A percentile compares a stretch with the other conserved stretches of the same genome.
phyloP scores from a whole-genome alignment of 208 protist species.

The Trypanosomatidae sp. region DNA sequence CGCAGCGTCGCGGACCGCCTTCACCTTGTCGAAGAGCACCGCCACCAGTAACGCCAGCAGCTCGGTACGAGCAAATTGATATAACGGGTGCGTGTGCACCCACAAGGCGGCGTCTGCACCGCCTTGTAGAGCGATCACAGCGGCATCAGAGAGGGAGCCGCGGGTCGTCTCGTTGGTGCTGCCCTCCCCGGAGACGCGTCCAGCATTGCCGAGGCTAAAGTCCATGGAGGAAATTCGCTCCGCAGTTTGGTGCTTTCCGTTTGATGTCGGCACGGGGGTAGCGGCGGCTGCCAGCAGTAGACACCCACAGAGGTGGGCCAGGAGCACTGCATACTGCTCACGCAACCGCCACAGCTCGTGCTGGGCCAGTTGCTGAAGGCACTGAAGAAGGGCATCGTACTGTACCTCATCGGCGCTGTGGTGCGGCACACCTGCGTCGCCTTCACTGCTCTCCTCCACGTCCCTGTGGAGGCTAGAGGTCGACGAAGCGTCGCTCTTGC shows the following conservation, averaged over 20 bases:
- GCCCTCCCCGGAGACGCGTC: background rate
- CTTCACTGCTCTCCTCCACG: background rate
- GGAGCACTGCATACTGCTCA: slow-evolving; percentile 55
- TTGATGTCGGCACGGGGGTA: background rate
- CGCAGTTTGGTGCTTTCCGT: background rate
- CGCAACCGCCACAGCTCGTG: slow-evolving; percentile 83
- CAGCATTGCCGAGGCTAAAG: background rate
- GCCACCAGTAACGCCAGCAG: slow-evolving; percentile 69
- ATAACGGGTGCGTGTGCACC: slow-evolving; percentile 42
- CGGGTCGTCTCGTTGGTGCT: background rate
- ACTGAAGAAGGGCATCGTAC: slow-evolving; percentile 45
- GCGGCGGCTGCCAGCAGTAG: slow-evolving; percentile 40
- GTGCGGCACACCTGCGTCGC: background rate
- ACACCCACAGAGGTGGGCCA: slow-evolving; percentile 56
- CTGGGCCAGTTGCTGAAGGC: slow-evolving; percentile 45
- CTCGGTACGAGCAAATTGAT: slow-evolving; percentile 58
- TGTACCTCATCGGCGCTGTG: slow-evolving; percentile 35
- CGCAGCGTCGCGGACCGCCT: slow-evolving; percentile 68
- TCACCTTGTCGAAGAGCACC: slow-evolving; percentile 81
- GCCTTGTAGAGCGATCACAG: background rate
- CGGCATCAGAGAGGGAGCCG: background rate
- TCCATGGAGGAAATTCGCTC: background rate
- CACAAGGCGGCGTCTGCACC: slow-evolving; percentile 4
- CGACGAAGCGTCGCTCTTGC: background rate
- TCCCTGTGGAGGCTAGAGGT: background rate